Percentiles rank a stretch among this genome's conserved stretches.
phyloP scores from a whole-genome alignment of 768 basidiomycete genomes.

The Termitomyces sp. region DNA sequence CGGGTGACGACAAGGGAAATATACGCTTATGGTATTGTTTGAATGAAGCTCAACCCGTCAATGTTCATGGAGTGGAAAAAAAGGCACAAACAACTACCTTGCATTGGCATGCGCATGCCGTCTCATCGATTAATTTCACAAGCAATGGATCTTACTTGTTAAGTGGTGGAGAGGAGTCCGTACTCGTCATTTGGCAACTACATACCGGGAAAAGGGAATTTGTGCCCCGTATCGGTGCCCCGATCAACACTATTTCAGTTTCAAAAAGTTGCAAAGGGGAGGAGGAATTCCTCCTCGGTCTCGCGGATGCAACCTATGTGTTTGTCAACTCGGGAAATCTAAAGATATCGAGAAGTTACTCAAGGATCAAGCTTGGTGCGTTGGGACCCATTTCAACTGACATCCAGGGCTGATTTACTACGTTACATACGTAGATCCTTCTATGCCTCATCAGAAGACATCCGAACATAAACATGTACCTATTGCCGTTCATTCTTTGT shows the following conservation, averaged over 20 bases:
- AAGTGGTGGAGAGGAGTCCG: conserved; percentile 93
- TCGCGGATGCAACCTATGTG: conserved; percentile 75
- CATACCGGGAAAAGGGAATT: conserved; percentile 87
- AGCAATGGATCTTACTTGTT: conserved; percentile 88
- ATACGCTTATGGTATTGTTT: conserved; percentile 94
- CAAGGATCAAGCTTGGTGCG: conserved; percentile 73
- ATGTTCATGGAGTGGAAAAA: conserved; percentile 63
- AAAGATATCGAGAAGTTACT: conserved; percentile 65
- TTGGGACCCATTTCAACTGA: not conserved
- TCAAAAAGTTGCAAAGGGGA: conserved; percentile 45
- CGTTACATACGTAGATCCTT: conserved; percentile 22
- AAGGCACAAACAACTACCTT: conserved; percentile 78
- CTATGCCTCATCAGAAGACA: conserved; percentile 23
- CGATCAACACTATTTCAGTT: conserved; percentile 68
- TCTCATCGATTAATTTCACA: conserved; percentile 82
- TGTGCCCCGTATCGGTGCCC: conserved; percentile 86
- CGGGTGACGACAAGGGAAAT: conserved; percentile 81
- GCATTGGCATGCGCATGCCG: conserved; percentile 97
- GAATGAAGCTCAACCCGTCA: conserved; percentile 46
- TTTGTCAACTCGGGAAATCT: conserved; percentile 71
- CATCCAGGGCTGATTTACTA: not conserved
- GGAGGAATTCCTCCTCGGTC: conserved; percentile 83
- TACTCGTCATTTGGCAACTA: conserved; percentile 96
- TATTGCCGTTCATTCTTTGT: conserved; percentile 68
- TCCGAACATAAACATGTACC: conserved; percentile 46